Evolutionary conservation across 352 stramenopile genomes (phyloP).

Genomic region (Albugo candida): DNA sequence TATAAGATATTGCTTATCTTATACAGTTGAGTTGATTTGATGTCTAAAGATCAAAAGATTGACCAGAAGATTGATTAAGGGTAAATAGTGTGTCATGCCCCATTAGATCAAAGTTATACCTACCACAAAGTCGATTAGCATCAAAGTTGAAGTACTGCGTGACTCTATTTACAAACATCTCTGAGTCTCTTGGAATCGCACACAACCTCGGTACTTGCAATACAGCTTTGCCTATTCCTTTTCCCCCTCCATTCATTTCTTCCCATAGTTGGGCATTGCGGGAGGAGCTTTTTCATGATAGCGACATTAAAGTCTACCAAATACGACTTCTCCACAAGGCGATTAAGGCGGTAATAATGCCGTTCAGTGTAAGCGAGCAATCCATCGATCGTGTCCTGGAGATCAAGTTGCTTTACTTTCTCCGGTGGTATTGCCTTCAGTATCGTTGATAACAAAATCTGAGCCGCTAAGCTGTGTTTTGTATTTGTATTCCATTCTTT

Average conservation of each 20-base stretch:
- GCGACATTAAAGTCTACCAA: constrained; percentile 89
- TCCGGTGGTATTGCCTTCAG: constrained; percentile 46
- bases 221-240: neutral
- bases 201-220: no score
- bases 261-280: constrained; percentile 13
- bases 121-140: no score
- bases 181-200: no score
- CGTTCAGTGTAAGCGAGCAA: constrained; percentile 94
- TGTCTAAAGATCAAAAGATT: no score
- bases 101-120: no score
- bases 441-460: constrained; percentile 85
- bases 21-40: no score
- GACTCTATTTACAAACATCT: no score
- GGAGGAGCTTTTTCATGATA: constrained; percentile 72
- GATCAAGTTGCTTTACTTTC: constrained; percentile 45
- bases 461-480: constrained; percentile 83
- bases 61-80: no score
- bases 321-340: constrained; percentile 92
- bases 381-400: constrained; percentile 74
- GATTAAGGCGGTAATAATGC: constrained; percentile 93
- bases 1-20: no score
- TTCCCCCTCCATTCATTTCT: constrained; percentile 1
- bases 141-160: no score
- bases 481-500: constrained; percentile 97
- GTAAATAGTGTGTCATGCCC: no score